Base-by-base conservation (phyloP, 2,329 filamentous ascomycete genomes). In the Aaosphaeria arxii region DNA sequence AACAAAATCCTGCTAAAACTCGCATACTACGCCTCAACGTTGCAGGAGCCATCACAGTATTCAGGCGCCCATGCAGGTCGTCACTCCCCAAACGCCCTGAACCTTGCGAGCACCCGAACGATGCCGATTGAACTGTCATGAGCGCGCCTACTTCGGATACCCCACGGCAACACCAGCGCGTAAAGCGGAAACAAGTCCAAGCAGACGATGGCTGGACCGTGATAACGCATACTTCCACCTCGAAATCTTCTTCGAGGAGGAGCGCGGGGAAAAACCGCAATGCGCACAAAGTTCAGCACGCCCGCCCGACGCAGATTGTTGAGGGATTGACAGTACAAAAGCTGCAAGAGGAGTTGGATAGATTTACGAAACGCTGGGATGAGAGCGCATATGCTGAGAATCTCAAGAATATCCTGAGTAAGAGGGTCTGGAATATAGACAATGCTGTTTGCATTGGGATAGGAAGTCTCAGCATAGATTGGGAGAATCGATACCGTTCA, bases 191-290 rank as follows among this genome's bases (percentile, higher is more conserved):
- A 40, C 50, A 64, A 44, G 52, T 70, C 5, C 51, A 56, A 11
- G 51, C 57, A 11, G 57, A 56, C 0, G 67, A 71, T 54, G 69
- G 67, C 4, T 71, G 69, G 69, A 71, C 63, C 2, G 57, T 71
- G 1, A 58, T 71, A n/a, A 66, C 66, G 11, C 64, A 67, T 47
- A 30, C 17, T 11, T 30, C 41, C 4, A 36, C 33, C 7, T 24
- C 17, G 17, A 36, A 36, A 32, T 40, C 39, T 24, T 40, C 39
- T 24, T 24, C 9, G 4, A 7, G 39, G 9, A 30, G 41, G 6
- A 24, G 17, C 17, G 17, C 17, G 17, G 17, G 17, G 17, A 32
- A 11, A 4, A 7, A 32, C 53, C 58, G 35, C 11, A 43, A 46
- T 30, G 46, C 28, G 36, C 11, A 30, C 7, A 11, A 40, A 6